phyloP scores from a whole-genome alignment of 225 moss, liverwort and hornwort species.

The Lunularia cruciata region DNA sequence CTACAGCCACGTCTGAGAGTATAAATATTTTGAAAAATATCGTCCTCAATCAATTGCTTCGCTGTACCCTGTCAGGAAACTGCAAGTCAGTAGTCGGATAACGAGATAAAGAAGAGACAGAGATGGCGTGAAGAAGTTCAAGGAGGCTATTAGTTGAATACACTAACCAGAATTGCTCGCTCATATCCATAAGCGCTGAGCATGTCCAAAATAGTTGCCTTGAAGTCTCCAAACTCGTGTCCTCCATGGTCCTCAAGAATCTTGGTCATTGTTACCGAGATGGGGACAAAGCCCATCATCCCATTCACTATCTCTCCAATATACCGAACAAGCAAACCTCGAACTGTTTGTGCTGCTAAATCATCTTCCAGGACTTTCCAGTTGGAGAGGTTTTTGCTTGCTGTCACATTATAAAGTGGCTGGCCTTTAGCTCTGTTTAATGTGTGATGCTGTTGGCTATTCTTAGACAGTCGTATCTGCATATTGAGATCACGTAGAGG shows the following conservation, averaged over 20 bases:
- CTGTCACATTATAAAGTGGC: background rate
- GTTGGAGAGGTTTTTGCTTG: conserved; percentile 8
- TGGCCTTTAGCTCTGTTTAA: background rate
- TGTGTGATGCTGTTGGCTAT: conserved; percentile 11
- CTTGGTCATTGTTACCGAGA: conserved; percentile 89
- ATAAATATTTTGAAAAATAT: conserved; percentile 77
- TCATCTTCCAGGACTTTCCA: conserved; percentile 46
- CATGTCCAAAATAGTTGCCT: conserved; percentile 89
- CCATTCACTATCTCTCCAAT: conserved; percentile 92
- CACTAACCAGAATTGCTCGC: conserved; percentile 80
- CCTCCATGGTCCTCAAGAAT: conserved; percentile 85
- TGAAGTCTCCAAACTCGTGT: conserved; percentile 93
- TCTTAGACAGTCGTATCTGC: conserved; percentile 16
- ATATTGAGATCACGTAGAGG: conserved; percentile 45
- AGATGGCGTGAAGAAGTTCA: background rate
- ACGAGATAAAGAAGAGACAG: conserved; percentile 6
- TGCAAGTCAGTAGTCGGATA: background rate
- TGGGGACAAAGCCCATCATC: conserved; percentile 94
- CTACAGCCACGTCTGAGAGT: conserved; percentile 66
- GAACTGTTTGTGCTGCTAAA: conserved; percentile 55
- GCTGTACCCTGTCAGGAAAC: conserved; percentile 74
- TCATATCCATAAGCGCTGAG: conserved; percentile 96
- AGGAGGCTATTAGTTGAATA: background rate
- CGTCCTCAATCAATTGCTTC: conserved; percentile 89
- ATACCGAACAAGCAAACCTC: conserved; percentile 63